Percentiles rank a stretch among this genome's conserved stretches.
These are phyloP conservation scores for Onygena corvina DNA, from an alignment of 2,329 filamentous ascomycete genomes.

Conservation along the genomic window DNA sequence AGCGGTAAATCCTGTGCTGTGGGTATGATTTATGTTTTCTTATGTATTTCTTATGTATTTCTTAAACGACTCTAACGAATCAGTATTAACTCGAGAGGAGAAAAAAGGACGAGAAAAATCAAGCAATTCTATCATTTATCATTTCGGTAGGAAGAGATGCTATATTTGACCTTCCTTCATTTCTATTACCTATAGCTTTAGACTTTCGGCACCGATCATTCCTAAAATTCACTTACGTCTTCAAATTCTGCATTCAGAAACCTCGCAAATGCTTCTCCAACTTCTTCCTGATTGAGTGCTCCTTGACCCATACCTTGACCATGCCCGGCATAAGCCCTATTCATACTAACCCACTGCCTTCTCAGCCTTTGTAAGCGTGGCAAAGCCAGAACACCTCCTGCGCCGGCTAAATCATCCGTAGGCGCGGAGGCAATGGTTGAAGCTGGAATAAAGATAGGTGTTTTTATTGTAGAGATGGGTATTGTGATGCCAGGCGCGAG, in stretches of 20 bases:
- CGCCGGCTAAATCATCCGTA: conserved; percentile 34
- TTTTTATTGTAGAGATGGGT: conserved; percentile 23
- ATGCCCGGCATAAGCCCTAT: conserved; percentile 30
- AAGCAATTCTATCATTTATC: too few relatives aligned
- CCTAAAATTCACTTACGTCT: conserved; percentile 14
- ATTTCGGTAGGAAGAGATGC: too few relatives aligned
- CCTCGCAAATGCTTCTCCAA: conserved; percentile 35
- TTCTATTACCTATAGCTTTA: too few relatives aligned
- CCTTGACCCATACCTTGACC: conserved; percentile 27
- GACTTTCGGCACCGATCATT: not conserved
- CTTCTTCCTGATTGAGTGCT: conserved; percentile 24
- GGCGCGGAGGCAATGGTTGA: conserved; percentile 27
- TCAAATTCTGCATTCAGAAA: conserved; percentile 37
- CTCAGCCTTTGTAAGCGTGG: conserved; percentile 34
- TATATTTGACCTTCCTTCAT: too few relatives aligned
- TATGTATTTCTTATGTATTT: not conserved
- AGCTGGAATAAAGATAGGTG: conserved; percentile 27
- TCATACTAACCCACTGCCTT: conserved; percentile 38
- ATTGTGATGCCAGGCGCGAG: conserved; percentile 24
- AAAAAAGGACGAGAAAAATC: not conserved
- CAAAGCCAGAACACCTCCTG: conserved; percentile 31
- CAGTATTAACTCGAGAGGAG: not conserved
- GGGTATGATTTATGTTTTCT: not conserved
- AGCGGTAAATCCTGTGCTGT: not conserved
- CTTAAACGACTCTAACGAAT: too few relatives aligned